Conservation (phyloP, 1,139 yeast genomes). For the Sugiyamaella novakii region DNA sequence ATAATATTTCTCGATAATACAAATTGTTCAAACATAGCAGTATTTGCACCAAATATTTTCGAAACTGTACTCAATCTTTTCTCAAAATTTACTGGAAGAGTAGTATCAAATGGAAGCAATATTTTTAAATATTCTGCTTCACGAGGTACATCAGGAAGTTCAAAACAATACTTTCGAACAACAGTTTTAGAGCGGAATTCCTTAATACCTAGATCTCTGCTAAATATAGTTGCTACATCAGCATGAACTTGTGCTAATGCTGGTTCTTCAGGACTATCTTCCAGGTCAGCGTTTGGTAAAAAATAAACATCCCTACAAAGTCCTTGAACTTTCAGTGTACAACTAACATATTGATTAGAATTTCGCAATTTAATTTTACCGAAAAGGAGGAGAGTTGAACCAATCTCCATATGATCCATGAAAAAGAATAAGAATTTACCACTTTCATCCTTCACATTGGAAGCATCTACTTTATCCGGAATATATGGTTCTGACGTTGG, state of each 20-base stretch:
- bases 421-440: conserved; percentile 75
- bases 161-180: conserved; percentile 84
- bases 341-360: conserved; percentile 57
- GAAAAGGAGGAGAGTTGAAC: conserved; percentile 68
- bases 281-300: conserved; percentile 63
- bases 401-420: conserved; percentile 86
- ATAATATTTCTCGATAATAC: conserved; percentile 79
- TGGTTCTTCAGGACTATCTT: conserved; percentile 45
- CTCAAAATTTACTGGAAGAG: conserved; percentile 5
- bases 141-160: conserved; percentile 73
- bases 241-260: conserved; percentile 52
- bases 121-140: conserved; percentile 82
- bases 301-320: conserved; percentile 73
- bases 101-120: conserved; percentile 53
- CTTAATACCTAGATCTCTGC: conserved; percentile 57
- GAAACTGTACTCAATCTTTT: conserved; percentile 69
- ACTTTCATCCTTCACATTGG: conserved; percentile 35
- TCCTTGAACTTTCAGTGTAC: conserved; percentile 75
- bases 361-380: conserved; percentile 72
- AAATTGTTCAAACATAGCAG: conserved; percentile 80
- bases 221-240: conserved; percentile 69
- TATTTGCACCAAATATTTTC: conserved; percentile 76
- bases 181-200: conserved; percentile 71
- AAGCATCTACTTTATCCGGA: conserved; percentile 5
- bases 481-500: conserved; percentile 3